phyloP scores from a whole-genome alignment of 2,329 filamentous ascomycete genomes.

The Tolypocladium tundrense region DNA sequence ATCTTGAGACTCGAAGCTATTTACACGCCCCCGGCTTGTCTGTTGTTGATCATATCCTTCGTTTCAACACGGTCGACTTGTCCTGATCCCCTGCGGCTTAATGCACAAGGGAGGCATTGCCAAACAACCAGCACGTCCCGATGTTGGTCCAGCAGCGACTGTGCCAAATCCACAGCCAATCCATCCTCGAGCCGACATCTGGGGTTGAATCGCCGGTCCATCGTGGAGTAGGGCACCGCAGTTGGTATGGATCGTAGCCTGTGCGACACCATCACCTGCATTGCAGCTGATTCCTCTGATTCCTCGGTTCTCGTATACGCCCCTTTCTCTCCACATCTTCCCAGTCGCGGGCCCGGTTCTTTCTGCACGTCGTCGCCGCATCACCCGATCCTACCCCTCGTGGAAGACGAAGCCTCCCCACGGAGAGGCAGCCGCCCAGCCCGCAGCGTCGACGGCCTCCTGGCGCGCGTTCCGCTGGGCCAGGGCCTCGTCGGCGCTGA shows the following conservation, averaged over 20 bases:
- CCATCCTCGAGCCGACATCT: neutral
- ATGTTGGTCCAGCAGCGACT: neutral
- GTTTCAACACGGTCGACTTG: no score
- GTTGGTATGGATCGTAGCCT: neutral
- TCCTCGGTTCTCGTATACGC: neutral
- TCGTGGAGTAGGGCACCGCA: neutral
- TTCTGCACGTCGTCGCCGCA: neutral
- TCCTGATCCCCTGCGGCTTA: no score
- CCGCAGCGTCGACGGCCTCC: slow-evolving; percentile 28
- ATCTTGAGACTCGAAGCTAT: neutral
- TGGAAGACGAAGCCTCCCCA: slow-evolving; percentile 40
- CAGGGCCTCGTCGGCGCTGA: slow-evolving; percentile 35
- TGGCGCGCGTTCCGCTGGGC: slow-evolving; percentile 27
- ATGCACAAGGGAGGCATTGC: no score
- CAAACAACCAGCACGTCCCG: neutral
- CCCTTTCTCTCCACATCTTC: neutral
- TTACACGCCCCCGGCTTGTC: neutral
- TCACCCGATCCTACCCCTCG: neutral
- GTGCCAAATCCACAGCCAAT: neutral
- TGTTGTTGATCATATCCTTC: neutral
- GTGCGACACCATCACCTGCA: neutral
- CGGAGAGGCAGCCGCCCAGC: slow-evolving; percentile 35
- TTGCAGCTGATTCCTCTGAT: neutral
- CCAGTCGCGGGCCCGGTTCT: neutral
- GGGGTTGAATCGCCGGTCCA: neutral